Percentiles rank a stretch among this genome's conserved stretches.
Conservation (phyloP, 805 yeast species). For the Nakazawaea sp. region DNA sequence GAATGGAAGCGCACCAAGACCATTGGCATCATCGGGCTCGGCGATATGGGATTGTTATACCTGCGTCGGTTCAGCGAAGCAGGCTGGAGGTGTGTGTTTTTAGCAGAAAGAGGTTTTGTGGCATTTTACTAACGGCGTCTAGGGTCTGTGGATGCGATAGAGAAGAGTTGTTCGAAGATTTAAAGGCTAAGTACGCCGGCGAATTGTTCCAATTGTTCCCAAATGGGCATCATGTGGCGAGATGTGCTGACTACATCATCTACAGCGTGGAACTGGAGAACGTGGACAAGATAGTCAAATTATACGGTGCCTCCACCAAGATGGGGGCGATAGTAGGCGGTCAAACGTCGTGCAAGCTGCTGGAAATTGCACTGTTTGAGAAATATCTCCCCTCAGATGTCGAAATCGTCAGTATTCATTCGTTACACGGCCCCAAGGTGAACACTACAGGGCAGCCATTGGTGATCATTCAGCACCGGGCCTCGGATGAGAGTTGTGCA, state of each 20-base stretch:
- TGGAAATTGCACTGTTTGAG: constrained; percentile 86
- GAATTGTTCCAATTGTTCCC: constrained; percentile 48
- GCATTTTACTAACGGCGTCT: neutral
- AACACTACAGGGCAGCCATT: constrained; percentile 88
- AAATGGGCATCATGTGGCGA: constrained; percentile 81
- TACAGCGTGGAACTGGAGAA: constrained; percentile 93
- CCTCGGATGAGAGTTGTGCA: constrained; percentile 42
- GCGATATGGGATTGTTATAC: constrained; percentile 93
- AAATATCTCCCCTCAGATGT: constrained; percentile 66
- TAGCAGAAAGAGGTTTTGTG: constrained; percentile 3
- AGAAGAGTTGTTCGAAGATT: constrained; percentile 50
- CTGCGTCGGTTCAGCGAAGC: constrained; percentile 71
- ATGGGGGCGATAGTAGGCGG: constrained; percentile 94
- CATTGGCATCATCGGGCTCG: constrained; percentile 91
- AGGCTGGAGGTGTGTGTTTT: constrained; percentile 63
- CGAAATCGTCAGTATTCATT: constrained; percentile 81
- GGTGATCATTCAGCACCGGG: constrained; percentile 75
- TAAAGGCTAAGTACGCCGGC: constrained; percentile 31
- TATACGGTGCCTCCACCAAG: constrained; percentile 85
- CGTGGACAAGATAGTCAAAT: constrained; percentile 60
- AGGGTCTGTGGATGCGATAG: constrained; percentile 81
- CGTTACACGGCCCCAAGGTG: constrained; percentile 92
- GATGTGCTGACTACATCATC: constrained; percentile 74
- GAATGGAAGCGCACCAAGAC: constrained; percentile 41
- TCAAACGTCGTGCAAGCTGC: constrained; percentile 91